Evolutionary conservation across 352 stramenopile genomes (phyloP), one percentile per base, ranked within the genome.

Genomic region (Phytophthora megakarya): DNA sequence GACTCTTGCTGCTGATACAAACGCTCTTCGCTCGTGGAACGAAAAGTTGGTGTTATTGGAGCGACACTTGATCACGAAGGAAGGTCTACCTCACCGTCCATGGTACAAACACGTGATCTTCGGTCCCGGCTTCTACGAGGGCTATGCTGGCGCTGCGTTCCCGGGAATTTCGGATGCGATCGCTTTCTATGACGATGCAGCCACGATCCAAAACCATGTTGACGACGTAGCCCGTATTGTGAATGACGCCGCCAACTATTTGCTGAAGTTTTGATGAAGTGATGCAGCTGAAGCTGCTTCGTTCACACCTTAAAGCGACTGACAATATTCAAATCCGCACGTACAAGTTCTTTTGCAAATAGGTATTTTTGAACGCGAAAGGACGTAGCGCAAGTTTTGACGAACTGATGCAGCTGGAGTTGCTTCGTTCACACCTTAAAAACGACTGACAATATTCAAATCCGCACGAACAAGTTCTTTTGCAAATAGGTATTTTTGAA

Each of bases 51-150:
- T 80, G 22, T 57, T 61, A 40, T 37, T 80, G 3, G 74, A 82
- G 56, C 67, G 74, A 10, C 50, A 74, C 58, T 65, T 82, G 19
- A 59, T 80, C 39, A 46, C 49, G 9, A 67, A 82, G 11, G 51
- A 75, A 15, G 74, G 73, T 5, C 61, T 82, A 15, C 73, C 67
- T 8, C 73, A 82, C 42, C 73, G 73, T 40, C 56, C 61, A 3
- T 82, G 73, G 73, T 82, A 70, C 61, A 72, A 73, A 39, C 73
- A 82, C 46, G 73, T 80, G 26, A 74, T 82, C 30, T 82, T 82
- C 25, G 73, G 70, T 3, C 73, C 73, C 12, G 73, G 67, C 0
- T 79, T 73, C 53, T 82, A 70, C 50, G 73, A 82, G 19, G 70
- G 73, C 16, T 82, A 82, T 51, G 55, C 67, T 3, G 74, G 74